phyloP scores from a whole-genome alignment of 805 yeast genomes.

The Cyberlindnera japonica region DNA sequence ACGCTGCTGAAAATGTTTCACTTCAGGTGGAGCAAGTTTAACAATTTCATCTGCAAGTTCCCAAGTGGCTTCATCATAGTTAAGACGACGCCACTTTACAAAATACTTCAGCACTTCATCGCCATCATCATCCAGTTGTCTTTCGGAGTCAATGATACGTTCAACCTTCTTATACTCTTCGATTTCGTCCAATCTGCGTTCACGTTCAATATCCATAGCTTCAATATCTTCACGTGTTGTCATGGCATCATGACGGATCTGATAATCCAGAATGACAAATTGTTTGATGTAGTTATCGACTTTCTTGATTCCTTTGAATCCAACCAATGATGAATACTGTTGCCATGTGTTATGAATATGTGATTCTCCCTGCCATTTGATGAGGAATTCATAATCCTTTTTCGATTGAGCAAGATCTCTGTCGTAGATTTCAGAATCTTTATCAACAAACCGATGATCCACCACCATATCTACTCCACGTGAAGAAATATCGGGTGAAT shows the following conservation, averaged over 20 bases:
- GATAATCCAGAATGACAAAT: conserved; percentile 66
- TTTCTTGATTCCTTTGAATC: conserved; percentile 72
- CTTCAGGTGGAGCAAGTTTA: conserved; percentile 76
- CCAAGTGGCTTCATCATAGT: conserved; percentile 97
- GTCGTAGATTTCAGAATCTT: conserved; percentile 30
- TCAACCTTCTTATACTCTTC: conserved; percentile 84
- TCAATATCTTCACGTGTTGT: conserved; percentile 92
- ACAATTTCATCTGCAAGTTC: conserved; percentile 89
- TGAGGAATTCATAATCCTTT: conserved; percentile 52
- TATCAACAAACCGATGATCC: conserved; percentile 47
- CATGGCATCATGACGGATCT: conserved; percentile 71
- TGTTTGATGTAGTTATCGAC: conserved; percentile 88
- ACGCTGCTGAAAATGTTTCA: conserved; percentile 76
- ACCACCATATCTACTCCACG: conserved; percentile 45
- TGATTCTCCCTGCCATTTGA: conserved; percentile 86
- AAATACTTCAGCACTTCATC: conserved; percentile 70
- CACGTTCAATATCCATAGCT: conserved; percentile 87
- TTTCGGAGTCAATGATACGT: conserved; percentile 81
- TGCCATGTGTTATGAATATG: conserved; percentile 98
- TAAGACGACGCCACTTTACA: conserved; percentile 90
- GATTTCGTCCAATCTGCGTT: conserved; percentile 76
- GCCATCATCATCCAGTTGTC: conserved; percentile 59
- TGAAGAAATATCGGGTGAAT: conserved; percentile 28
- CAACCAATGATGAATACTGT: conserved; percentile 43
- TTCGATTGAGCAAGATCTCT: conserved; percentile 50